These are phyloP conservation scores for Rhodotorula sp. DNA, from an alignment of 1,284 basidiomycete genomes.

Conservation along the genomic window DNA sequence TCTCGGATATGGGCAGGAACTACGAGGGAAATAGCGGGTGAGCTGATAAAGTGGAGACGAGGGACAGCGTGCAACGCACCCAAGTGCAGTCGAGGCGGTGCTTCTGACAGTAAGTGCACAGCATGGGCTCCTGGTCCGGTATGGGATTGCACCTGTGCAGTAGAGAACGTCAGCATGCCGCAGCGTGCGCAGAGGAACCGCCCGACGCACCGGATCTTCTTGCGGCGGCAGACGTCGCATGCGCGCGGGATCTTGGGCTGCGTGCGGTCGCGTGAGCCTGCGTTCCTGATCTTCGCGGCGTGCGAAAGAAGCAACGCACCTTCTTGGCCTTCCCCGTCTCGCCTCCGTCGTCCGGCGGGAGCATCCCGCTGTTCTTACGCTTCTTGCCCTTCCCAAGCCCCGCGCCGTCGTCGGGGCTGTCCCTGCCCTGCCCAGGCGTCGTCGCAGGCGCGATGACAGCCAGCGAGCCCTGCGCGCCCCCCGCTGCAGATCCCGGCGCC, in stretches of 20 bases:
- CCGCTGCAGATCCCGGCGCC: neutral
- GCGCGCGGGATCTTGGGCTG: slow-evolving; percentile 75
- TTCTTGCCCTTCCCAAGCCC: neutral
- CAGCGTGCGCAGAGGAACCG: neutral
- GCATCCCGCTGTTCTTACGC: slow-evolving; percentile 1
- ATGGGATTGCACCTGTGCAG: slow-evolving; percentile 71
- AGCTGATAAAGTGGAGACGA: neutral
- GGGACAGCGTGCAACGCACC: slow-evolving; percentile 21
- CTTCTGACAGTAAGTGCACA: slow-evolving; percentile 84
- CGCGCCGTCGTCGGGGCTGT: neutral
- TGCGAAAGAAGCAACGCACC: neutral
- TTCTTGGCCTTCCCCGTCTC: slow-evolving; percentile 5
- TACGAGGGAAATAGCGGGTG: neutral
- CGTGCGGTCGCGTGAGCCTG: neutral
- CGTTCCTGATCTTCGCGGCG: neutral
- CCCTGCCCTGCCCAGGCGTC: neutral
- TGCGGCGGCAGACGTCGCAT: slow-evolving; percentile 85
- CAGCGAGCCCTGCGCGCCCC: no score
- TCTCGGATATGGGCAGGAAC: slow-evolving; percentile 96
- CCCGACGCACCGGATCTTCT: slow-evolving; percentile 75
- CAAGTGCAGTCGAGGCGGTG: slow-evolving; percentile 88
- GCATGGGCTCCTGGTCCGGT: slow-evolving; percentile 67
- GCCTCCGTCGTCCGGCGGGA: neutral
- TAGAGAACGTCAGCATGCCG: neutral
- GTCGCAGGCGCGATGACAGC: neutral